Evolutionary conservation across 2,329 filamentous ascomycete genomes (phyloP).

Genomic region (Geosmithia flava): DNA sequence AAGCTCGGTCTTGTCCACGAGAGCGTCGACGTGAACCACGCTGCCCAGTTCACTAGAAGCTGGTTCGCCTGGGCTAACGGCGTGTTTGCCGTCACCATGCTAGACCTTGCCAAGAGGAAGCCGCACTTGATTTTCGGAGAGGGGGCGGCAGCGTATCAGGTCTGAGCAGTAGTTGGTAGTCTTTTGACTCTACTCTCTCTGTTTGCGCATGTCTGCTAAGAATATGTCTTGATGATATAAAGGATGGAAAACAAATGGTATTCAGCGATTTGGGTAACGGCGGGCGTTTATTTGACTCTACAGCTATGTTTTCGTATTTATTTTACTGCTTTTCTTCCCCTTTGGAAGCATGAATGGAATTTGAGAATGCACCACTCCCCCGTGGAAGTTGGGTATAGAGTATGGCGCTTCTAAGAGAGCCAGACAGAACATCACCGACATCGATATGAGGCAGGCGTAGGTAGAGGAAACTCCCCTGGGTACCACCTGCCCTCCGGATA

Average conservation of each 20-base stretch:
- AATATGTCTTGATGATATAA: not conserved
- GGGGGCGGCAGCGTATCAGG: slow-evolving; percentile 45
- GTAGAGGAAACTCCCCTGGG: too few relatives aligned
- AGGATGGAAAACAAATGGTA: not conserved
- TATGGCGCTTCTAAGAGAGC: too few relatives aligned
- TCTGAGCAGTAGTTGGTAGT: slow-evolving; percentile 13
- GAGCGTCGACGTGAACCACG: slow-evolving; percentile 68
- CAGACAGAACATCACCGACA: too few relatives aligned
- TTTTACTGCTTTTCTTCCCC: too few relatives aligned
- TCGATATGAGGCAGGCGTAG: too few relatives aligned
- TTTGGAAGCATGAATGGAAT: too few relatives aligned
- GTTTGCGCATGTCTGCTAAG: not conserved
- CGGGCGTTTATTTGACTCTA: too few relatives aligned
- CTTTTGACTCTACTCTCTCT: not conserved
- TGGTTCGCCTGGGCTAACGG: slow-evolving; percentile 99
- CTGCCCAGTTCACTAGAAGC: slow-evolving; percentile 62
- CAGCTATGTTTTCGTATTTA: too few relatives aligned
- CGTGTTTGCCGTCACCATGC: slow-evolving; percentile 83
- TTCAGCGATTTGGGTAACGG: too few relatives aligned
- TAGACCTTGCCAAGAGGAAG: slow-evolving; percentile 81
- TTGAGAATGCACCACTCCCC: too few relatives aligned
- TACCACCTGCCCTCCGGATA: too few relatives aligned
- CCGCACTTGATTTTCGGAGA: slow-evolving; percentile 74
- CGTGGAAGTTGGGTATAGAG: too few relatives aligned
- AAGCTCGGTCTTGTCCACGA: slow-evolving; percentile 79